A percentile compares a stretch with the other conserved stretches of the same genome.
phyloP scores from a whole-genome alignment of 179 eudicot species.

The Gypsophila paniculata region DNA sequence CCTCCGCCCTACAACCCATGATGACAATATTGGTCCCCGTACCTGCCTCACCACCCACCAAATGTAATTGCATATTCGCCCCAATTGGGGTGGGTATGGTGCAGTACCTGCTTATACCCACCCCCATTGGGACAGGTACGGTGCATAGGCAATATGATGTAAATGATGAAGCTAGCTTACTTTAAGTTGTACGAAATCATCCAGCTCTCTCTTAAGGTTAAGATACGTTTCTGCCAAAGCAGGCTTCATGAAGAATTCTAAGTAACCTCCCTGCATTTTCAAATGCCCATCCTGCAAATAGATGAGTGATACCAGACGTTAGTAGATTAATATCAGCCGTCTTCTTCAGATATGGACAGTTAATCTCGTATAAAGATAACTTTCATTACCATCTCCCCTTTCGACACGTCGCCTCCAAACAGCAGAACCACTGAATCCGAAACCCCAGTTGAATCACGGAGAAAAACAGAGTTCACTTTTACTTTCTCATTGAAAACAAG shows the following conservation, averaged over 20 bases:
- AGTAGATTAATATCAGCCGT: not conserved
- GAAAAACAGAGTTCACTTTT: slow-evolving; percentile 84
- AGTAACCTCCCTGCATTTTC: slow-evolving; percentile 84
- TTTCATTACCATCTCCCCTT: slow-evolving; percentile 57
- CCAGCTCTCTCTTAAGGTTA: slow-evolving; percentile 81
- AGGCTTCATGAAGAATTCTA: slow-evolving; percentile 96
- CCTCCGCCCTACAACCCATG: too few relatives aligned
- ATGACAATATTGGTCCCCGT: too few relatives aligned
- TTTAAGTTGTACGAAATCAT: slow-evolving; percentile 69
- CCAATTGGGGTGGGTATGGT: too few relatives aligned
- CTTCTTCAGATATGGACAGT: not conserved
- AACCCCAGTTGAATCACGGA: slow-evolving; percentile 96
- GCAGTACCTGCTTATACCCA: too few relatives aligned
- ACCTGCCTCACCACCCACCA: too few relatives aligned
- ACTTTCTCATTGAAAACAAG: slow-evolving; percentile 94
- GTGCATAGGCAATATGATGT: not conserved
- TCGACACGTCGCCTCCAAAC: slow-evolving; percentile 69
- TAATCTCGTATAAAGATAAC: slow-evolving; percentile 2
- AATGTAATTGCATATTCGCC: too few relatives aligned
- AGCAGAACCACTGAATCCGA: slow-evolving; percentile 91
- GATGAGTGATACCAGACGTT: not conserved
- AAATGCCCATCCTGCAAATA: slow-evolving; percentile 67
- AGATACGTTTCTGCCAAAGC: slow-evolving; percentile 68
- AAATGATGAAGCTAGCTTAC: slow-evolving; percentile 29
- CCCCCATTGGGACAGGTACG: too few relatives aligned